Evolutionary conservation across 108 stramenopile species (phyloP).

Genomic region (Nannochloropsis salina): DNA sequence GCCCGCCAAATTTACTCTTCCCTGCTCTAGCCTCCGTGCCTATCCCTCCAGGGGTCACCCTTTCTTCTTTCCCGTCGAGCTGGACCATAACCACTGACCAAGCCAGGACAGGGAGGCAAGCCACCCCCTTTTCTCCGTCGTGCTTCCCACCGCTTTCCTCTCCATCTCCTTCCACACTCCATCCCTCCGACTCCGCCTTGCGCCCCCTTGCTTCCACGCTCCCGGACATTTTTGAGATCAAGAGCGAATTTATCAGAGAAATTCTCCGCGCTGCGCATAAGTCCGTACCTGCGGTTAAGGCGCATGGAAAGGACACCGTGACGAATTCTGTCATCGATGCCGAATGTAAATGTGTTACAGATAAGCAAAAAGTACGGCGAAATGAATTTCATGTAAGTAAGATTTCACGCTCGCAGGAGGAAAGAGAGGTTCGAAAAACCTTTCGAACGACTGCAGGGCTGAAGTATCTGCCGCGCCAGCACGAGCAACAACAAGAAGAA

Average conservation of each 20-base stretch:
- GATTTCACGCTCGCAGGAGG: no score
- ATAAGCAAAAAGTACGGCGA: no score
- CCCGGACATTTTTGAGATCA: background rate
- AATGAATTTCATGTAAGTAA: no score
- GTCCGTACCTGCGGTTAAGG: no score
- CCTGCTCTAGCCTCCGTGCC: background rate
- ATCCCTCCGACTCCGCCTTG: background rate
- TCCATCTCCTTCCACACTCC: background rate
- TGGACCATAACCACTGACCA: background rate
- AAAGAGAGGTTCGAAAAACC: no score
- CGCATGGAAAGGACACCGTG: no score
- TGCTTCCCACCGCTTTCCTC: background rate
- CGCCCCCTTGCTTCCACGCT: background rate
- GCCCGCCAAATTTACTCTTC: no score
- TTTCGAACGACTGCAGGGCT: no score
- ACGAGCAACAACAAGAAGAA: background rate
- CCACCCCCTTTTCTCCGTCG: background rate
- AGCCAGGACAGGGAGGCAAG: background rate
- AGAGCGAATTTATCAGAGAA: background rate
- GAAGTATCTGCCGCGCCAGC: background rate
- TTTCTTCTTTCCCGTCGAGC: background rate
- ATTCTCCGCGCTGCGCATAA: background rate
- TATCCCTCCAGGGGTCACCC: background rate
- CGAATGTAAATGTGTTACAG: no score
- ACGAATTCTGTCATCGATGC: no score